Base-by-base conservation (phyloP, 23 red algal species). In the Chondrus crispus region DNA sequence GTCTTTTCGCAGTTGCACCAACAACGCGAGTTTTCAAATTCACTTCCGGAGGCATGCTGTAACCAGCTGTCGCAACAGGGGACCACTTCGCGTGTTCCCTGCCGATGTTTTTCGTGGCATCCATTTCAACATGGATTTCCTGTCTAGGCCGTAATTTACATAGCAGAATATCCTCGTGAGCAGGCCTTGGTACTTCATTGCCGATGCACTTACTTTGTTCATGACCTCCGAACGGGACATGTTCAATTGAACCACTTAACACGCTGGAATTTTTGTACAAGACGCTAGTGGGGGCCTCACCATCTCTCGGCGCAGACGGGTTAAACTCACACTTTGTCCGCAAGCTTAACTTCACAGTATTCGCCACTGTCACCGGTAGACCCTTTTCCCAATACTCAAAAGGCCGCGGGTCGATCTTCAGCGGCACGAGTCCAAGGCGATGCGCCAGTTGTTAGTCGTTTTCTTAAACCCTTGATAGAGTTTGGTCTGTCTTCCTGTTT, bases 371-470 rank as follows among this genome's bases (percentile, higher is more conserved):
- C 60, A 89, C 74, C 40, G 66, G 78, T 38, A 80, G 91, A 20
- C 91, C 96, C 54, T 83, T 82, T 1, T 63, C 55, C 70, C 84
- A 76, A 4, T 91, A 28, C n/a, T 84, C 80, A 57, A 98, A 80
- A 48, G 26, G 47, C 8, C 85, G 74, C 16, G 90, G 82, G 78
- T 98, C 96, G 50, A 93, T 93, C 43, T 50, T 53, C 16, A 99
- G 62, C 42, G 97, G 97, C 26, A 99, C 84, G 46, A 99, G 91
- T 20, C 97, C 97, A 12, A 99, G 86, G 42, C 97, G 97, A 89
- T 99, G 97, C 3, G 97, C 97, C 43, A 99, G 86, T 69, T 95
- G 93, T 64, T 99, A 94, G 53, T 99, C 97, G 79, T 96, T n/a
- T n/a, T n/a, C n/a, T n/a, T n/a, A n/a, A n/a, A n/a, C n/a, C n/a